Conservation (phyloP, 164 flowering plant genomes). For the Stephania cephalantha region DNA sequence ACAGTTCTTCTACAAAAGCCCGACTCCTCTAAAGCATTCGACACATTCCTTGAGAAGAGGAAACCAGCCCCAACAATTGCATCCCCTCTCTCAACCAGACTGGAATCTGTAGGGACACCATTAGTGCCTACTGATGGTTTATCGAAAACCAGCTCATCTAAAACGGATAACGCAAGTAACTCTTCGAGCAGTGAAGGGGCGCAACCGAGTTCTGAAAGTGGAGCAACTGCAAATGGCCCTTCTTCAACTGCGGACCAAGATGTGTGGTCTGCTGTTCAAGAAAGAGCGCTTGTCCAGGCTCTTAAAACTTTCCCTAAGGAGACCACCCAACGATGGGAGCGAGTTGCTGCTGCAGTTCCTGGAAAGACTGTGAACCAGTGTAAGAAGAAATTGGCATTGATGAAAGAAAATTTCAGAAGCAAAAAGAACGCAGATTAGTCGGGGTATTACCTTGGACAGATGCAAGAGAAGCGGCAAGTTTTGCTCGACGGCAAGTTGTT, state of each 20-base stretch:
- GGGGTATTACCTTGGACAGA: not conserved
- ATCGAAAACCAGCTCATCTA: slow-evolving; percentile 10
- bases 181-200: slow-evolving; percentile 28
- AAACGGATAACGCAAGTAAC: slow-evolving; percentile 12
- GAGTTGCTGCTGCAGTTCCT: slow-evolving; percentile 89
- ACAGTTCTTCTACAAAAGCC: slow-evolving; percentile 95
- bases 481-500: not conserved
- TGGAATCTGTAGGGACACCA: slow-evolving; percentile 38
- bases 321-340: slow-evolving; percentile 58
- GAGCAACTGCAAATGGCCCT: slow-evolving; percentile 24
- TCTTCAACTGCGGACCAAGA: slow-evolving; percentile 56
- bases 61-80: slow-evolving; percentile 66
- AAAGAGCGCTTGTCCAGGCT: slow-evolving; percentile 52
- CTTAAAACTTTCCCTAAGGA: slow-evolving; percentile 54
- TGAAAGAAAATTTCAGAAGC: slow-evolving; percentile 81
- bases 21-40: slow-evolving; percentile 79
- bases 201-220: slow-evolving; percentile 22
- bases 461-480: not conserved
- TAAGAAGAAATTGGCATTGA: slow-evolving; percentile 63
- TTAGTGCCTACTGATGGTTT: slow-evolving; percentile 11
- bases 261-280: slow-evolving; percentile 61
- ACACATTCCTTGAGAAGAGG: slow-evolving; percentile 89
- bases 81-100: slow-evolving; percentile 75
- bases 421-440: slow-evolving; percentile 40
- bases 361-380: slow-evolving; percentile 68